phyloP scores from a whole-genome alignment of 1,284 basidiomycete species.

The Trametes hirsuta region DNA sequence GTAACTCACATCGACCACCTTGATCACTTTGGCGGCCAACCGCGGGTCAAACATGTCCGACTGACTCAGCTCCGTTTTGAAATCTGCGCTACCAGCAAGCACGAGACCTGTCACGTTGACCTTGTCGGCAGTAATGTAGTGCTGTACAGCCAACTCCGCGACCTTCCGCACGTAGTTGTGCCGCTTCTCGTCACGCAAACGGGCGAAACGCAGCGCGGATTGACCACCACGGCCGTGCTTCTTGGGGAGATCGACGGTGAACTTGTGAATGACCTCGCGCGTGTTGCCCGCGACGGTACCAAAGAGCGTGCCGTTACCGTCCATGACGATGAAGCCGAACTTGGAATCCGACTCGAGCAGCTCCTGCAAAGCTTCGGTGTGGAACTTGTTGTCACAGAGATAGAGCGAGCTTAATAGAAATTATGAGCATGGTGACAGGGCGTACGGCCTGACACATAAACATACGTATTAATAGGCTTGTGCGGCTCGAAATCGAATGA shows the following conservation, averaged over 20 bases:
- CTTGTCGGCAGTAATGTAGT: constrained; percentile 98
- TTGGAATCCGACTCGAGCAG: constrained; percentile 97
- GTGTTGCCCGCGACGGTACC: constrained; percentile 97
- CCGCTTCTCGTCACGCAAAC: constrained; percentile 98
- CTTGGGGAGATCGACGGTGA: constrained; percentile 98
- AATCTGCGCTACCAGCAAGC: constrained; percentile 97
- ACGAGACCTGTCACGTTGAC: constrained; percentile 98
- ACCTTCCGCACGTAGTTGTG: constrained; percentile 99
- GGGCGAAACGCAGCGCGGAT: constrained; percentile 99
- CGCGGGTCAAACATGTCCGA: constrained; percentile 96
- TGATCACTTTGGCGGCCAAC: constrained; percentile 89
- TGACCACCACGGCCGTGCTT: constrained; percentile 99
- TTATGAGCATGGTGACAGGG: background rate
- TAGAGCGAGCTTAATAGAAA: constrained; percentile 77
- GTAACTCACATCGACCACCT: constrained; percentile 98
- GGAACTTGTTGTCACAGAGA: constrained; percentile 99
- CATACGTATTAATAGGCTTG: constrained; percentile 97
- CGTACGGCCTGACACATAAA: constrained; percentile 14
- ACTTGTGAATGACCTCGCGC: constrained; percentile 96
- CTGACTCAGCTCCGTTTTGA: constrained; percentile 97
- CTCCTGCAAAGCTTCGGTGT: constrained; percentile 96
- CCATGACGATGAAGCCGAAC: constrained; percentile 99
- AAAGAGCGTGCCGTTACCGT: constrained; percentile 96
- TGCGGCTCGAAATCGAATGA: constrained; percentile 98
- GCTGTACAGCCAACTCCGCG: constrained; percentile 95